Base-by-base conservation (phyloP, 2,329 filamentous ascomycete genomes). In the Trichoderma polysporum region DNA sequence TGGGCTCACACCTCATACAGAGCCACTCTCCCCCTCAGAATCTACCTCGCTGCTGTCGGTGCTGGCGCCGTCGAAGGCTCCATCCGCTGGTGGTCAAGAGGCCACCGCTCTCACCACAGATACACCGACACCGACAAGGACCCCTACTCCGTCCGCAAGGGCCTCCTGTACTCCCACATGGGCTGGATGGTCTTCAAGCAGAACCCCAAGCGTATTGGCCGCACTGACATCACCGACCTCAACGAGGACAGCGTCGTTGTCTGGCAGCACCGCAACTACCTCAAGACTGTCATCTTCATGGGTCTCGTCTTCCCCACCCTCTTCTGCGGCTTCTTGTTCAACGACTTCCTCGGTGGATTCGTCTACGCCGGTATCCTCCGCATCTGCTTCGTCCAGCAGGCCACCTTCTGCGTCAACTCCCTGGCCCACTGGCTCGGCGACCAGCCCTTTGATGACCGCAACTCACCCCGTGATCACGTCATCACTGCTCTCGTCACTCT, bases 171-270 rank as follows among this genome's bases (percentile, higher is more conserved):
- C 86, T 93, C 88, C 17, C 76, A 81, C 82, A 83, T 96, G 66
- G 92, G 92, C 74, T 96, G 92, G 92, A 95, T 96, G 91, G 81
- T 96, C 75, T 89, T 96, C 86, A 94, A 94, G 85, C 92, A 96
- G 83, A 94, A 96, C 83, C 91, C 92, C 71, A 94, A 94, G 86
- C 86, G 90, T 70, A 92, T 93, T 74, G 93, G 93, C 75, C 91
- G 92, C 69, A 94, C 91, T 79, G 92, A 96, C 74, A 95, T 96
- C 75, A 90, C 90, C 74, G 93, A 96, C 75, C 83, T 96, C 72
- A 95, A 95, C 82, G 91, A 94, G 78, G 92, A 95, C 75, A 84
- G 90, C 58, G 87, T 96, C 68, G 92, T 96, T 50, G 86, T 94
- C 73, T 95, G 90, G 90, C 92, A 96, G 81, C 92, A 96, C 84